A percentile compares a stretch with the other conserved stretches of the same genome.
phyloP scores from a whole-genome alignment of 257 asterid species.

The Eucommia ulmoides region DNA sequence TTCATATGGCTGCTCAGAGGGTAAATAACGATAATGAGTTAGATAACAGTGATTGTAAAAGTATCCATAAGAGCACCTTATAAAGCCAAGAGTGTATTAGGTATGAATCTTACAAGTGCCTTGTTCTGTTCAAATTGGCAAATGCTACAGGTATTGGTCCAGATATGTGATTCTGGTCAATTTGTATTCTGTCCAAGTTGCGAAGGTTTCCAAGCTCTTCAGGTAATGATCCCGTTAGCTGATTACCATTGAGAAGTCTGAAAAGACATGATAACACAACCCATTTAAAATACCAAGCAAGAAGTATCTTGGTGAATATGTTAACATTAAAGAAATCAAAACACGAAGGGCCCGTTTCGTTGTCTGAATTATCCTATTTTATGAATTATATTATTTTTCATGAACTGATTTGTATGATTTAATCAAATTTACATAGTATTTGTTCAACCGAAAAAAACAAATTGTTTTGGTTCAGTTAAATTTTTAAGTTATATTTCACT shows the following conservation, averaged over 20 bases:
- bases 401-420: too few relatives aligned
- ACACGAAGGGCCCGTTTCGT: too few relatives aligned
- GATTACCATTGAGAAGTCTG: slow-evolving; percentile 95
- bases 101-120: slow-evolving; percentile 48
- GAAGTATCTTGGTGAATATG: background rate
- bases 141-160: slow-evolving; percentile 76
- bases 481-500: too few relatives aligned
- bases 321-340: too few relatives aligned
- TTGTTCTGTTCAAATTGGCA: slow-evolving; percentile 49
- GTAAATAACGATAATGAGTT: slow-evolving; percentile 6
- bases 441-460: too few relatives aligned
- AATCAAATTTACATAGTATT: too few relatives aligned
- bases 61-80: background rate
- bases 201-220: slow-evolving; percentile 79
- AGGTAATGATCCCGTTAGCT: slow-evolving; percentile 82
- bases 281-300: background rate
- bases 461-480: too few relatives aligned
- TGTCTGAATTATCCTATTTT: too few relatives aligned
- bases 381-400: too few relatives aligned
- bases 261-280: slow-evolving; percentile 6
- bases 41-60: background rate
- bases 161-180: slow-evolving; percentile 78
- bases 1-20: slow-evolving; percentile 84
- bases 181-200: slow-evolving; percentile 84
- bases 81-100: background rate